These are phyloP conservation scores for Auriscalpium microsporum DNA, from an alignment of 768 basidiomycete genomes.

Conservation along the genomic window DNA sequence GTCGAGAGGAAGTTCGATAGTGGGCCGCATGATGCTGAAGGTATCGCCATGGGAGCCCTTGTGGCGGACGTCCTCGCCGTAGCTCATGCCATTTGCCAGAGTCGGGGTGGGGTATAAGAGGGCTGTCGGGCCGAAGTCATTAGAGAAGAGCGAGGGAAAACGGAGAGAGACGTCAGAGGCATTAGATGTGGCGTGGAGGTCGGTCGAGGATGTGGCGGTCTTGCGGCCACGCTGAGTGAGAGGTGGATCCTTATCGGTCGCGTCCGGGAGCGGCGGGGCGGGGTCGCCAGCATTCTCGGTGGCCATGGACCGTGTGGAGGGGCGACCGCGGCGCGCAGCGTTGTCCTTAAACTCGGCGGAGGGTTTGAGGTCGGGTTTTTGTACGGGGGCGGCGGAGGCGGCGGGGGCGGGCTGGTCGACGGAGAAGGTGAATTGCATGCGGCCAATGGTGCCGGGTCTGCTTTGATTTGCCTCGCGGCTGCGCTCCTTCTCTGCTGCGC, in stretches of 20 bases:
- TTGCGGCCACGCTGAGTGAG: slow-evolving; percentile 28
- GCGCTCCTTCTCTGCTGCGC: slow-evolving; percentile 76
- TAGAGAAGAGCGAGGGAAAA: slow-evolving; percentile 68
- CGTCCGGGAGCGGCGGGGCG: slow-evolving; percentile 4
- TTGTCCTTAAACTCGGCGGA: slow-evolving; percentile 56
- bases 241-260: slow-evolving; percentile 29
- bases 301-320: slow-evolving; percentile 29
- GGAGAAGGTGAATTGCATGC: slow-evolving; percentile 88
- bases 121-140: slow-evolving; percentile 71
- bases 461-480: slow-evolving; percentile 57
- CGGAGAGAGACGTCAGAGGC: slow-evolving; percentile 36
- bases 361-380: slow-evolving; percentile 61
- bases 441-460: slow-evolving; percentile 66
- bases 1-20: slow-evolving; percentile 81
- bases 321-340: slow-evolving; percentile 29
- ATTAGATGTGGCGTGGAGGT: slow-evolving; percentile 13
- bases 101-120: slow-evolving; percentile 62
- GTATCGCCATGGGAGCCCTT: slow-evolving; percentile 36
- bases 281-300: slow-evolving; percentile 21
- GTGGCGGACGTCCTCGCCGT: slow-evolving; percentile 62
- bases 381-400: slow-evolving; percentile 36
- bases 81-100: slow-evolving; percentile 60
- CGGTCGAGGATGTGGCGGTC: slow-evolving; percentile 14
- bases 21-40: slow-evolving; percentile 63
- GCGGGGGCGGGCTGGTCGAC: slow-evolving; percentile 59